Base-by-base conservation (phyloP, 2,329 filamentous ascomycete species). In the Diplocarpon rosae region DNA sequence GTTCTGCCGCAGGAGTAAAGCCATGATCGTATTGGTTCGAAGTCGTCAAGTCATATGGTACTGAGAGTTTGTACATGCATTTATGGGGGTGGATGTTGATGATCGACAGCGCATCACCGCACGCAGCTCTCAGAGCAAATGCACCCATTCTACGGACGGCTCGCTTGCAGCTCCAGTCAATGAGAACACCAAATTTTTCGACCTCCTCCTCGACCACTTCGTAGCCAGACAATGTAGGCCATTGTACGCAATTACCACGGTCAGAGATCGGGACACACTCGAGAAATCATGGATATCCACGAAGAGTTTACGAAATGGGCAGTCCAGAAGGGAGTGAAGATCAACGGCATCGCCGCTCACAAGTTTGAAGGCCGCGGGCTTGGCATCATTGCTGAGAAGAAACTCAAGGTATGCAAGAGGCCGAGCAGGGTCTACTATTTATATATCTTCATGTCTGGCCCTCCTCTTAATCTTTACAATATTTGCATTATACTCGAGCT, bases 301-400 rank as follows among this genome's bases (percentile, higher is more conserved):
- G 65, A 73, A 20, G 64, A 68, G 8, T 83, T 93, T 48, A 69
- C 81, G 2, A 57, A 70, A 47, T 94, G 87, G 85, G 81, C 83
- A 1, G 61, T 69, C 35, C 63, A 65, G 1, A 71, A 77, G 46
- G 84, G 83, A 12, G 73, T 93, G 24, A 64, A 71, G 30, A 73
- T 87, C 52, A 71, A 81, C 55, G 80, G 79, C 24, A 76, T 93
- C 38, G 68, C 69, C 2, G 80, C 86, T 5, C 72, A 77, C 33
- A 69, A 68, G 32, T 78, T 94, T 13, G 75, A 80, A 5, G 83
- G 80, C 1, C 73, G 83, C 43, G 88, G 88, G 24, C 73, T 92
- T 42, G 88, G 89, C 37, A 78, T 95, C 45, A 71, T 89, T 40
- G 82, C 86, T 5, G 80, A 76, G 11, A 71, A 73, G 24, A 66